Evolutionary conservation across 2,329 filamentous ascomycete genomes (phyloP).

Genomic region (Coccinonectria pachysandricola): DNA sequence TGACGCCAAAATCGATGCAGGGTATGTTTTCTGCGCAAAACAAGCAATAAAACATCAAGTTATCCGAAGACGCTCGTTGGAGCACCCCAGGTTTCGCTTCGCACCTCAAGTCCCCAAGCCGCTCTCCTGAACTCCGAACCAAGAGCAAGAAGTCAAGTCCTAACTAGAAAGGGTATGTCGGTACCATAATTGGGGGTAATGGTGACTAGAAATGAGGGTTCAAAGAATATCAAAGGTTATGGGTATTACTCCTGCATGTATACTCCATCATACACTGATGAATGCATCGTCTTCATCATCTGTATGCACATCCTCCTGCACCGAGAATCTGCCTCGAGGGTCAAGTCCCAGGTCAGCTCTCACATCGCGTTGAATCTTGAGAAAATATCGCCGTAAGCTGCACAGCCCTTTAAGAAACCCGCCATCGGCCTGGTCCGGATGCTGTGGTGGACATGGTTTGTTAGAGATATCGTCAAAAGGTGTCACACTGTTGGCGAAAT

Average conservation of each 20-base stretch:
- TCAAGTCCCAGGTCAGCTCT: conserved; percentile 40
- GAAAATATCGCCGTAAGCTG: conserved; percentile 72
- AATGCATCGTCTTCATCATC: conserved; percentile 24
- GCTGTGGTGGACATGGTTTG: conserved; percentile 66
- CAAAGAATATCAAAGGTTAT: conserved; percentile 9
- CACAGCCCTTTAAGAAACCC: conserved; percentile 82
- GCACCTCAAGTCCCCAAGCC: conserved; percentile 4
- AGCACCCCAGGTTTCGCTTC: conserved; percentile 6
- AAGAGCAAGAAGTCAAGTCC: too few relatives aligned
- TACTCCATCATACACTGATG: conserved; percentile 21
- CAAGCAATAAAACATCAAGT: conserved; percentile 10
- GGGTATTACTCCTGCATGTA: too few relatives aligned
- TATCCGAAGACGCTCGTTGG: conserved; percentile 12
- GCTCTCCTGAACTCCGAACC: conserved; percentile 11
- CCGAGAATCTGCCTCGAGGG: conserved; percentile 18
- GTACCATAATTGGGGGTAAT: too few relatives aligned
- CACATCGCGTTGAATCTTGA: conserved; percentile 75
- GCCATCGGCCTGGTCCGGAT: conserved; percentile 71
- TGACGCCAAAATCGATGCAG: conserved; percentile 20
- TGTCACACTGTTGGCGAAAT: conserved; percentile 96
- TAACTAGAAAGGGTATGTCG: too few relatives aligned
- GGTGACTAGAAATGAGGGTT: conserved; percentile 4
- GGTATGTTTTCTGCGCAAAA: conserved; percentile 19
- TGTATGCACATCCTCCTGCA: too few relatives aligned
- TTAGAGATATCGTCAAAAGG: conserved; percentile 61